Base-by-base conservation (phyloP, 2,329 filamentous ascomycete species). In the Septoria petroselini region DNA sequence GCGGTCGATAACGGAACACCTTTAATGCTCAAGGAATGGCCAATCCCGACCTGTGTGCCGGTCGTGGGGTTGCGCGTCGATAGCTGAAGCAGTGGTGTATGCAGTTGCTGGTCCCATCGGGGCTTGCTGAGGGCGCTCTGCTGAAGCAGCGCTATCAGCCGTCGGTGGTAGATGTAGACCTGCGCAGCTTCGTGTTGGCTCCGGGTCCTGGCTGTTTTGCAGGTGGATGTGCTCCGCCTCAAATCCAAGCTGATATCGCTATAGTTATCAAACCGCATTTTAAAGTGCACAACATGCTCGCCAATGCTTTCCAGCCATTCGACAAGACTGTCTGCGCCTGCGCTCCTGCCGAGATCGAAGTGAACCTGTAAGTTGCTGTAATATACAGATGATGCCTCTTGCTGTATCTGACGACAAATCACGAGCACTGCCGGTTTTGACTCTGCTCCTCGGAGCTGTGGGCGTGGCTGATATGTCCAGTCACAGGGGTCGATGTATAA, bases 251-350 rank as follows among this genome's bases (percentile, higher is more conserved):
- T 50, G 41, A 58, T 53, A 11, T 58, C 56, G 30, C 49, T 42
- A 23, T 58, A 58, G 19, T 53, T 50, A 12, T 45, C 43, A 54
- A 53, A 58, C 2, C 56, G 51, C 17, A 58, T 27, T 15, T 50
- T 37, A 14, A 57, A 54, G 14, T 51, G 48, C 25, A 34, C 31
- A 9, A 37, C 48, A 19, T 53, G 51, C 2, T 51, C 47, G 9
- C 57, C 57, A 12, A 55, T 50, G 3, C 39, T 14, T 4, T 53
- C 27, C 3, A 59, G 43, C 52, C 54, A 59, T 19, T 40, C 29
- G 30, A 48, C 40, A 18, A 59, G 42, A 2, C 42, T 35, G 6
- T 27, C 12, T 1, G 48, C 37, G 8, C 27, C 25, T 11, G 41
- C 17, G 1, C 38, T 33, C 18, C 41, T 37, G 31, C 34, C 30